phyloP scores from a whole-genome alignment of 106 monocot genomes.

The Phalaenopsis equestris region DNA sequence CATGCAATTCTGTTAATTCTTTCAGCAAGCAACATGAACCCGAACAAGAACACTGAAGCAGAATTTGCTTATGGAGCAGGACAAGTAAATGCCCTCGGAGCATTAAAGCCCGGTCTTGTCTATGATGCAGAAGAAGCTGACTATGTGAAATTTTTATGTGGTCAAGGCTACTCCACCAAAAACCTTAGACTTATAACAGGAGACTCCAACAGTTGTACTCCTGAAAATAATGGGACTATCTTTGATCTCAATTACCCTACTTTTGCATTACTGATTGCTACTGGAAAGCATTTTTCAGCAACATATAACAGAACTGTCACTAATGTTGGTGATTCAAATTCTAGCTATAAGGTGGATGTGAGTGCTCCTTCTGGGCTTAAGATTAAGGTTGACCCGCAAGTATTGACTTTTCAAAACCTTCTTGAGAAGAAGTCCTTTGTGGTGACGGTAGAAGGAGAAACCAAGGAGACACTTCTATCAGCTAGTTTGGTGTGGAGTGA shows the following conservation, averaged over 20 bases:
- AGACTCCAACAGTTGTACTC: conserved; percentile 12
- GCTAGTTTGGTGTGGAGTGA: conserved; percentile 35
- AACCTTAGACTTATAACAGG: conserved; percentile 11
- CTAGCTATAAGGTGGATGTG: conserved; percentile 8
- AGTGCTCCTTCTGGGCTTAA: neutral
- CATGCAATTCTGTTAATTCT: neutral
- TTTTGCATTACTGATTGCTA: neutral
- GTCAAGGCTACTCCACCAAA: conserved; percentile 13
- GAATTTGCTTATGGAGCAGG: conserved; percentile 23
- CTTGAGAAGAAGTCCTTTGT: conserved; percentile 16
- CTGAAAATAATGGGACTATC: conserved; percentile 1
- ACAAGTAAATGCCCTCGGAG: conserved; percentile 13
- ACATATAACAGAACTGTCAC: conserved; percentile 18
- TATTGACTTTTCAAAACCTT: conserved; percentile 12
- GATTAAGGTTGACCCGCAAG: conserved; percentile 12
- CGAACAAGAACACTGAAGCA: conserved; percentile 6
- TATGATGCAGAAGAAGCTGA: conserved; percentile 18
- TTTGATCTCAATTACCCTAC: conserved; percentile 21
- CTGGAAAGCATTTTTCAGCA: neutral
- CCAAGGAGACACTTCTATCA: neutral
- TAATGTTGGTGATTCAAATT: conserved; percentile 14
- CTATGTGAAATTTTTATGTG: conserved; percentile 14
- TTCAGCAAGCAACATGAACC: conserved; percentile 14
- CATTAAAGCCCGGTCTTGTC: conserved; percentile 12
- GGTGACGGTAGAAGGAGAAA: conserved; percentile 15